Evolutionary conservation across 2,329 filamentous ascomycete species (phyloP).

Genomic region (Trichoderma endophyticum): DNA sequence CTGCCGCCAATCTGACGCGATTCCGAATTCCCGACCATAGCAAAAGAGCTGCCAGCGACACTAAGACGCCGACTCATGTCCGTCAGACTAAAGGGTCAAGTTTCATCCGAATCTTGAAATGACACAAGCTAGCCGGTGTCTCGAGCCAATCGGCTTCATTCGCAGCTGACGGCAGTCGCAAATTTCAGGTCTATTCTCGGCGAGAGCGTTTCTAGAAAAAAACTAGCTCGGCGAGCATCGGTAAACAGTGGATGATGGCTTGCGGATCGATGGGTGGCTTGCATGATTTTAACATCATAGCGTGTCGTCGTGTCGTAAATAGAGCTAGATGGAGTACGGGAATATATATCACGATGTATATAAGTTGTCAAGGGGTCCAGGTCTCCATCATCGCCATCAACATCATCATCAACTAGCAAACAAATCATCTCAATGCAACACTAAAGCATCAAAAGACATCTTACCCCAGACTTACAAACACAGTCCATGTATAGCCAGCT

Average conservation of each 20-base stretch:
- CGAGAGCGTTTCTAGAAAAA: constrained; percentile 2
- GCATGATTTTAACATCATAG: not conserved
- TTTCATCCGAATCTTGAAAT: not conserved
- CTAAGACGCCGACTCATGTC: constrained; percentile 1
- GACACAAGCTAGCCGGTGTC: not conserved
- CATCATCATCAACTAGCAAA: not conserved
- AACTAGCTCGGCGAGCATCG: not conserved
- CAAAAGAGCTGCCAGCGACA: not conserved
- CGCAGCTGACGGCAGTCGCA: not conserved
- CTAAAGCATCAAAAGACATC: not conserved
- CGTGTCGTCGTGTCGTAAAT: not conserved
- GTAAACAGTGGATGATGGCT: not conserved
- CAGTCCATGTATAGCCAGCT: not conserved
- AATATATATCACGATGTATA: not conserved
- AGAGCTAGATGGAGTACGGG: not conserved
- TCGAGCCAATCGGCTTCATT: not conserved
- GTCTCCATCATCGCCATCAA: not conserved
- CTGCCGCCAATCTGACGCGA: not conserved
- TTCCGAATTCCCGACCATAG: constrained; percentile 7
- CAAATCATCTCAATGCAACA: not conserved
- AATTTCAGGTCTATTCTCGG: not conserved
- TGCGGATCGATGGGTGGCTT: constrained; percentile 5
- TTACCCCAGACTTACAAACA: not conserved
- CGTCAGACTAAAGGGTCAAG: not conserved
- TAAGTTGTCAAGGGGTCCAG: not conserved